These are phyloP conservation scores for Neofusicoccum kwambonambiense DNA, from an alignment of 2,329 filamentous ascomycete species.

Conservation along the genomic window DNA sequence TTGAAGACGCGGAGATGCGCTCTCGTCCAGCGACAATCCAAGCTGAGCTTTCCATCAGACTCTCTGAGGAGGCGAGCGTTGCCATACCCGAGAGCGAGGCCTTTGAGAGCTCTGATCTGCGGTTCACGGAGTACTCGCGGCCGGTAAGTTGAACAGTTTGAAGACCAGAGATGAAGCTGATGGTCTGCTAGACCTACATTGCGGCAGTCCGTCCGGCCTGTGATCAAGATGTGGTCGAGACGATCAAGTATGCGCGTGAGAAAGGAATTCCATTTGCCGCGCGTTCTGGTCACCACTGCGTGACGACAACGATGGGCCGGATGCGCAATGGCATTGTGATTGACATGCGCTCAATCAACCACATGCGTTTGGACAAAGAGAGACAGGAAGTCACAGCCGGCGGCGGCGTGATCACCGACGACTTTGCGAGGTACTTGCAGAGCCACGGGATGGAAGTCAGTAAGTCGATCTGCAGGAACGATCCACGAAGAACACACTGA, in stretches of 20 bases:
- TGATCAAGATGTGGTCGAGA: neutral
- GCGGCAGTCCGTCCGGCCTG: neutral
- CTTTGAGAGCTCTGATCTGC: neutral
- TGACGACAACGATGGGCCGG: neutral
- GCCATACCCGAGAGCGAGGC: neutral
- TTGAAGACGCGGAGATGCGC: neutral
- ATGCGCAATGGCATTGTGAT: neutral
- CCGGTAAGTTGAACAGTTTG: neutral
- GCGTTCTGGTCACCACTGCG: constrained; percentile 13
- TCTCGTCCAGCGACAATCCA: neutral
- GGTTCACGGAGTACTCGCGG: neutral
- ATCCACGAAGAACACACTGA: no score
- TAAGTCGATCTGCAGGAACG: neutral
- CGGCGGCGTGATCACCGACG: neutral
- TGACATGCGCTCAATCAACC: neutral
- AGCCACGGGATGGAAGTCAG: neutral
- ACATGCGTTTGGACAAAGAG: neutral
- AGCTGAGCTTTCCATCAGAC: neutral
- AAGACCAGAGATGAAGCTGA: neutral
- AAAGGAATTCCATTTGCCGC: neutral
- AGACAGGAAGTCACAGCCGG: neutral
- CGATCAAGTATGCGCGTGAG: neutral
- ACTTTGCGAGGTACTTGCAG: neutral
- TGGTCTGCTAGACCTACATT: neutral
- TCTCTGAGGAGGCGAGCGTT: neutral